phyloP scores from a whole-genome alignment of 164 flowering plant species.

The Piper longum region DNA sequence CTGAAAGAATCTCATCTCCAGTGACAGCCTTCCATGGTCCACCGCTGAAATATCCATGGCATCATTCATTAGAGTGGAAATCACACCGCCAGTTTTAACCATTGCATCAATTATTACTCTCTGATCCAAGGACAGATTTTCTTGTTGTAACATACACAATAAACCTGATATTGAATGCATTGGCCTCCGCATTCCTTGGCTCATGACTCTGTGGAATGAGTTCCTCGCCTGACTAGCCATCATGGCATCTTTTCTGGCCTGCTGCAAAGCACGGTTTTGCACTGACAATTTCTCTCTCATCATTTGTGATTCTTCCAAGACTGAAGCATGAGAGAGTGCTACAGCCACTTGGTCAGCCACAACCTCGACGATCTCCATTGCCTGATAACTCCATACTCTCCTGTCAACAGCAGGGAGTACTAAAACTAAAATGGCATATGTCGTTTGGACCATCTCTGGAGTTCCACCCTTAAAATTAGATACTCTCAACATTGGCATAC shows the following conservation, averaged over 20 bases:
- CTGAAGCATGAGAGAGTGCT: slow-evolving; percentile 91
- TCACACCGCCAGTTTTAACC: slow-evolving; percentile 56
- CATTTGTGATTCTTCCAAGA: slow-evolving; percentile 81
- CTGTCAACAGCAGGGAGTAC: slow-evolving; percentile 50
- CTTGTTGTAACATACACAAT: slow-evolving; percentile 62
- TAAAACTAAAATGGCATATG: slow-evolving; percentile 76
- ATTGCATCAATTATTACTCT: slow-evolving; percentile 46
- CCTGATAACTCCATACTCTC: slow-evolving; percentile 61
- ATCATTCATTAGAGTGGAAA: slow-evolving; percentile 68
- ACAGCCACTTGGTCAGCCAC: slow-evolving; percentile 99
- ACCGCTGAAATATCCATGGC: slow-evolving; percentile 54
- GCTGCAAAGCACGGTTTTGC: slow-evolving; percentile 76
- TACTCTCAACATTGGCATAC: slow-evolving; percentile 92
- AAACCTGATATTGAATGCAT: slow-evolving; percentile 87
- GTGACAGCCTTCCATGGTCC: slow-evolving; percentile 42
- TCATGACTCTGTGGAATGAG: slow-evolving; percentile 83
- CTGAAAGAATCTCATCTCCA: slow-evolving; percentile 46
- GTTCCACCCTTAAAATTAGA: slow-evolving; percentile 87
- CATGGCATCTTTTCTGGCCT: slow-evolving; percentile 61
- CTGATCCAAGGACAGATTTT: slow-evolving; percentile 38
- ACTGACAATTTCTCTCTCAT: slow-evolving; percentile 77
- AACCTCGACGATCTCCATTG: slow-evolving; percentile 76
- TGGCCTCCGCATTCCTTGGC: slow-evolving; percentile 76
- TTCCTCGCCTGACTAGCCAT: slow-evolving; percentile 88
- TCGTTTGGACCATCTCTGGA: slow-evolving; percentile 52